Percentiles rank a stretch among this genome's conserved stretches.
Evolutionary conservation across 345 rosid species (phyloP).

Genomic region (Schrenkiella parvula): DNA sequence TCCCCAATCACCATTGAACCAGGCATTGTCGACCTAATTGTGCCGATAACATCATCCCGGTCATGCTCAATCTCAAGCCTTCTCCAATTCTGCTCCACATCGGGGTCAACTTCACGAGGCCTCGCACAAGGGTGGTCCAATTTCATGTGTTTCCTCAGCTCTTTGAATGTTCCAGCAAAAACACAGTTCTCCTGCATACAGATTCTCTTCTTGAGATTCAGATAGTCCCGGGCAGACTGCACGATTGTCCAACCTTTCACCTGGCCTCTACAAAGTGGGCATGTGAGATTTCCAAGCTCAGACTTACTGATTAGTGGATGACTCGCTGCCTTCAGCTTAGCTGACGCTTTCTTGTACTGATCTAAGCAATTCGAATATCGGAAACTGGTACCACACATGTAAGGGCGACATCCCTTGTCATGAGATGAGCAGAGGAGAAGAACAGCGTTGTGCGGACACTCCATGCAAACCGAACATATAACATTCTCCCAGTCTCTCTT

Average conservation of each 20-base stretch:
- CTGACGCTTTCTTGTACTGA: slow-evolving; percentile 80
- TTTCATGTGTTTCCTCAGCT: slow-evolving; percentile 90
- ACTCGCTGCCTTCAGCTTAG: slow-evolving; percentile 47
- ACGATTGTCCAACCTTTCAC: slow-evolving; percentile 98
- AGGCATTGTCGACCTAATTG: slow-evolving; percentile 79
- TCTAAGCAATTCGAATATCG: slow-evolving; percentile 94
- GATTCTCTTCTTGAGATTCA: slow-evolving; percentile 71
- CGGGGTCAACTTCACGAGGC: slow-evolving; percentile 82
- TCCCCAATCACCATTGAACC: slow-evolving; percentile 87
- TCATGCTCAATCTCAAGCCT: slow-evolving; percentile 73
- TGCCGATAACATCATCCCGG: slow-evolving; percentile 69
- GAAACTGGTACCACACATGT: slow-evolving; percentile 97
- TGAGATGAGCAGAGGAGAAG: slow-evolving; percentile 96
- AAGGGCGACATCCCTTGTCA: slow-evolving; percentile 96
- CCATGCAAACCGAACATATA: slow-evolving; percentile 95
- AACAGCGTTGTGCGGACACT: slow-evolving; percentile 94
- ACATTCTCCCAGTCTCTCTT: slow-evolving; percentile 85
- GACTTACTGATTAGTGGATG: slow-evolving; percentile 44
- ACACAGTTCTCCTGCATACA: slow-evolving; percentile 94
- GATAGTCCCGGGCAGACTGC: slow-evolving; percentile 70
- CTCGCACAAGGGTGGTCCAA: slow-evolving; percentile 66
- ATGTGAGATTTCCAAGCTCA: slow-evolving; percentile 60
- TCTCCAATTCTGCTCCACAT: slow-evolving; percentile 82
- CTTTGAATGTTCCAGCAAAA: slow-evolving; percentile 72
- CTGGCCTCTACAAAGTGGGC: slow-evolving; percentile 97